phyloP scores from a whole-genome alignment of 2,329 filamentous ascomycete species.

The Epichloe elymi region DNA sequence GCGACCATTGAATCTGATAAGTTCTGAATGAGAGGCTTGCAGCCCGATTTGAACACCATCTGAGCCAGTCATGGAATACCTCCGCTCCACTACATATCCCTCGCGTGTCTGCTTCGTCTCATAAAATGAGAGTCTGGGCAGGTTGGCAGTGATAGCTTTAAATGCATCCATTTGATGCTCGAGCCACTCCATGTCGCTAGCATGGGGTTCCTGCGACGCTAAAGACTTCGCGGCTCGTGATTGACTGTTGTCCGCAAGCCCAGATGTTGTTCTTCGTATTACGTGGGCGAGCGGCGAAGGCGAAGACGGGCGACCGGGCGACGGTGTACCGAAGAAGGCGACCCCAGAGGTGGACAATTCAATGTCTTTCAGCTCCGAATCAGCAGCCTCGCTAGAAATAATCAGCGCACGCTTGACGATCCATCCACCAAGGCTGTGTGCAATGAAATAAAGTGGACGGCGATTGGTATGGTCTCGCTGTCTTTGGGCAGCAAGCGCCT shows the following conservation, averaged over 20 bases:
- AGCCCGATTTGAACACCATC: slow-evolving; percentile 13
- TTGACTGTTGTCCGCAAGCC: slow-evolving; percentile 4
- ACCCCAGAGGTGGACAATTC: slow-evolving; percentile 16
- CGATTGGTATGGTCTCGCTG: slow-evolving; percentile 8
- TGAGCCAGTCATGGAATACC: slow-evolving; percentile 13
- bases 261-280: slow-evolving; percentile 13
- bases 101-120: slow-evolving; percentile 13
- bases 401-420: slow-evolving; percentile 17
- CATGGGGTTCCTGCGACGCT: slow-evolving; percentile 6
- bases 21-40: slow-evolving; percentile 12
- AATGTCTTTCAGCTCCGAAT: slow-evolving; percentile 10
- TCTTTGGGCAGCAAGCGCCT: slow-evolving; percentile 10
- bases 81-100: slow-evolving; percentile 14
- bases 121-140: slow-evolving; percentile 14
- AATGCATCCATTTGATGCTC: slow-evolving; percentile 16
- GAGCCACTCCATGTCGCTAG: slow-evolving; percentile 13
- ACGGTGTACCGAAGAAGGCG: slow-evolving; percentile 15
- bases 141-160: slow-evolving; percentile 12
- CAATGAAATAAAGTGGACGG: slow-evolving; percentile 16
- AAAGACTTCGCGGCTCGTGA: neutral
- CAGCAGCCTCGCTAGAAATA: slow-evolving; percentile 15
- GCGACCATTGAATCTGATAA: slow-evolving; percentile 13
- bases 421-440: slow-evolving; percentile 16
- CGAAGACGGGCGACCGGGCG: slow-evolving; percentile 11
- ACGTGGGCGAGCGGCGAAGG: slow-evolving; percentile 14